Conservation (phyloP, 768 basidiomycete genomes). For the Tulasnella sp. region DNA sequence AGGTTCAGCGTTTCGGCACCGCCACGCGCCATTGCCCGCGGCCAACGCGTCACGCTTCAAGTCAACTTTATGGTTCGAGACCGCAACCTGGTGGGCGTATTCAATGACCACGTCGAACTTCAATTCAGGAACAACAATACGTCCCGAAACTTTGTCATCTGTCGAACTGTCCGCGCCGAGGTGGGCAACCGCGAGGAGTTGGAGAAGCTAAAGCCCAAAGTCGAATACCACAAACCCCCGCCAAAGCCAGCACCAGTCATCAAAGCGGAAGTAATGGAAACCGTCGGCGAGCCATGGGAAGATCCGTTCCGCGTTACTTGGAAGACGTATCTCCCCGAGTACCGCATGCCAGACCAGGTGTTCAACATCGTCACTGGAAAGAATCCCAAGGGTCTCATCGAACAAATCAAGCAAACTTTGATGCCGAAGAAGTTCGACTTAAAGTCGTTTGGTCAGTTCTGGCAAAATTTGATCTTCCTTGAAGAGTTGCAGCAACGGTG, state of each 20-base stretch:
- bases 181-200: constrained; percentile 42
- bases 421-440: constrained; percentile 35
- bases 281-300: neutral
- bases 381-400: constrained; percentile 12
- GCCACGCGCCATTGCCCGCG: neutral
- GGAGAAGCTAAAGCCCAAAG: constrained; percentile 38
- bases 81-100: constrained; percentile 23
- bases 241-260: constrained; percentile 28
- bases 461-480: constrained; percentile 41
- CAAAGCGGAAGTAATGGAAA: neutral
- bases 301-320: neutral
- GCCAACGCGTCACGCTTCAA: neutral
- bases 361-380: constrained; percentile 11
- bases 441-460: constrained; percentile 39
- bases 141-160: constrained; percentile 44
- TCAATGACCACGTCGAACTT: constrained; percentile 48
- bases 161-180: constrained; percentile 38
- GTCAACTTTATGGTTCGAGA: neutral
- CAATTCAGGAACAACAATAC: constrained; percentile 41
- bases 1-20: neutral
- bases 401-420: constrained; percentile 30
- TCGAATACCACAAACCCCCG: neutral
- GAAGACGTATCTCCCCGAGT: constrained; percentile 19
- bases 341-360: constrained; percentile 26
- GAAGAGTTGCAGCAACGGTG: constrained; percentile 33